Conservation (phyloP, 2,329 filamentous ascomycete genomes). For the Rhynchosporium agropyri region DNA sequence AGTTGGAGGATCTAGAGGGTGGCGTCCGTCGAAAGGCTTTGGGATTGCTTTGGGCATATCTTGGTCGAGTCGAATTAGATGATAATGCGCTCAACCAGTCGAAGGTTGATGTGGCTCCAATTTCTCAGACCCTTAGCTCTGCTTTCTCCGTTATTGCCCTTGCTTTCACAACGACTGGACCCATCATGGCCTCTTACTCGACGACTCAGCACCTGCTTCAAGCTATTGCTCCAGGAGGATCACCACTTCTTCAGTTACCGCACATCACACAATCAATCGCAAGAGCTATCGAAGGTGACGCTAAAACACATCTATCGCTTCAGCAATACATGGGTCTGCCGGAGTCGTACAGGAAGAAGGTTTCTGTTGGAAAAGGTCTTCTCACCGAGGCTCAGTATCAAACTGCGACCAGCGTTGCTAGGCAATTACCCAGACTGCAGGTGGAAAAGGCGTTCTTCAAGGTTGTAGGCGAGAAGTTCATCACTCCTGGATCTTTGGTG, state of each 20-base stretch:
- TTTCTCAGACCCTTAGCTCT: conserved; percentile 82
- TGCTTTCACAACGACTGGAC: conserved; percentile 80
- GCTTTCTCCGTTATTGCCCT: conserved; percentile 86
- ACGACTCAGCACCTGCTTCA: conserved; percentile 88
- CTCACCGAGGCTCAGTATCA: conserved; percentile 77
- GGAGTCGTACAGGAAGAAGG: conserved; percentile 70
- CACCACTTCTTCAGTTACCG: conserved; percentile 89
- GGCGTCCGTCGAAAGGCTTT: conserved; percentile 82
- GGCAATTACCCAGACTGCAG: conserved; percentile 80
- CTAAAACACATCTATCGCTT: conserved; percentile 74
- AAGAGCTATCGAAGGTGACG: conserved; percentile 71
- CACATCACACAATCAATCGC: conserved; percentile 73
- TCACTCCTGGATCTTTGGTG: conserved; percentile 90
- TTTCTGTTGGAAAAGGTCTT: conserved; percentile 71
- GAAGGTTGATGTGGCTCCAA: conserved; percentile 87
- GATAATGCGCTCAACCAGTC: conserved; percentile 76
- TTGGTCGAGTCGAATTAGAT: conserved; percentile 83
- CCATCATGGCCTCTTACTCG: conserved; percentile 80
- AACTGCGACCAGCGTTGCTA: conserved; percentile 73
- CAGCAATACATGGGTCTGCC: conserved; percentile 88
- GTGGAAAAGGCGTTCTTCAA: conserved; percentile 98
- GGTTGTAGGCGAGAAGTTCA: conserved; percentile 89
- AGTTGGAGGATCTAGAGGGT: conserved; percentile 79
- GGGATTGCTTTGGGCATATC: conserved; percentile 91
- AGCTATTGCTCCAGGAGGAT: conserved; percentile 79